Evolutionary conservation across 1,284 basidiomycete genomes (phyloP), one percentile per base, ranked within the genome.

Genomic region (Takashimella koratensis): DNA sequence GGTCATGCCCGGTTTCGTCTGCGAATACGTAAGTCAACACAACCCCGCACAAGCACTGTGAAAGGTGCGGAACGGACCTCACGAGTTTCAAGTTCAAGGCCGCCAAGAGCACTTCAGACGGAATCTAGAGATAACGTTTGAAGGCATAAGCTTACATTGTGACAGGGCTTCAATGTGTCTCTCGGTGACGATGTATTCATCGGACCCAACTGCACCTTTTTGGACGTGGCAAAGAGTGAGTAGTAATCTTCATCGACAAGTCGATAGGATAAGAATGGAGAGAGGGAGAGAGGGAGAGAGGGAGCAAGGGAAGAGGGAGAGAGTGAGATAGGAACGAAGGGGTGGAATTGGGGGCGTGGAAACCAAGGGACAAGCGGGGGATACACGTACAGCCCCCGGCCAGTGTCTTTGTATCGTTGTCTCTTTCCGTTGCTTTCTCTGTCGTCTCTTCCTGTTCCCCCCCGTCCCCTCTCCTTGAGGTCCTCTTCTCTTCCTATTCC

Each of bases 11-110:
- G n/a, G 42, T 36, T 68, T 71, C 36, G 63, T 62, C 30, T 71
- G 64, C 49, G 73, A 75, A 60, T 75, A 73, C 52, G 73, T 71
- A 57, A 59, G 70, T 40, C n/a, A n/a, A n/a, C n/a, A n/a, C n/a
- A n/a, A n/a, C n/a, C n/a, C n/a, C n/a, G n/a, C n/a, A n/a, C n/a
- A n/a, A n/a, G n/a, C n/a, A n/a, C n/a, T n/a, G n/a, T n/a, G n/a
- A n/a, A n/a, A n/a, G n/a, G n/a, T n/a, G n/a, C n/a, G n/a, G n/a
- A n/a, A n/a, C n/a, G n/a, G n/a, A n/a, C n/a, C n/a, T n/a, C n/a
- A n/a, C n/a, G n/a, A n/a, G n/a, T n/a, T n/a, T n/a, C n/a, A n/a
- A n/a, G n/a, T n/a, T n/a, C n/a, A n/a, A n/a, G n/a, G n/a, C n/a
- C n/a, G n/a, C n/a, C n/a, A n/a, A n/a, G n/a, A n/a, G n/a, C n/a